Base-by-base conservation (phyloP, 805 yeast species). In the Nakazawaea ambrosiae region DNA sequence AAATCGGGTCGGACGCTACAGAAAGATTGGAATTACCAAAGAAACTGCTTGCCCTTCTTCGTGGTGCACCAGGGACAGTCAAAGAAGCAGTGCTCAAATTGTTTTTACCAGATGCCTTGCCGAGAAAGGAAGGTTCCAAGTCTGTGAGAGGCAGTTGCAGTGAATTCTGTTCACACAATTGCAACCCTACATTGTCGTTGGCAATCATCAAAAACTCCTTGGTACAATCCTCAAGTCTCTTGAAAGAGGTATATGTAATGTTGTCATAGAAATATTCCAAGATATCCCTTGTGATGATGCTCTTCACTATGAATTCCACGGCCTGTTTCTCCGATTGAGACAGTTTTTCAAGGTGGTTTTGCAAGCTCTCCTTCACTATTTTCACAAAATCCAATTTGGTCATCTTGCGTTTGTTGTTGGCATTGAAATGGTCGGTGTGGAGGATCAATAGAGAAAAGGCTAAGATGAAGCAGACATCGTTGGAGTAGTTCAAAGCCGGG, bases 401-500 rank as follows among this genome's bases (percentile, higher is more conserved):
- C 84, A 83, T 81, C 52, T 83, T 83, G 39, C 61, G 68, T 48
- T 72, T 76, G 56, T 81, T 81, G 51, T 71, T 77, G 15, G 69
- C 67, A 56, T 82, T 83, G 60, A 78, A 83, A 41, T 63, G 70
- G 50, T 82, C 92, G 0, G 92, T 83, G 50, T 83, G 90, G 23
- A 83, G 58, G 68, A 83, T 77, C 32, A 83, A 63, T 29, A 83
- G 54, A 2, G 87, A 77, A 49, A 78, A 83, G 1, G 77, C 66
- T 10, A 81, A 50, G 33, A 79, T 72, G 49, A 81, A 79, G 7
- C 81, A 74, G 30, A 76, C 75, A 40, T 79, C 83, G 1, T 48
- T 46, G 14, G 54, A 51, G n/a, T 50, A 35, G 24, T 62, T 70
- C 9, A 64, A 36, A 7, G 49, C 50, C 0, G 63, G 61, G 43